Evolutionary conservation across 164 flowering plant genomes (phyloP), one percentile per base, ranked within the genome.

Genomic region (Tetrastigma voinierianum): DNA sequence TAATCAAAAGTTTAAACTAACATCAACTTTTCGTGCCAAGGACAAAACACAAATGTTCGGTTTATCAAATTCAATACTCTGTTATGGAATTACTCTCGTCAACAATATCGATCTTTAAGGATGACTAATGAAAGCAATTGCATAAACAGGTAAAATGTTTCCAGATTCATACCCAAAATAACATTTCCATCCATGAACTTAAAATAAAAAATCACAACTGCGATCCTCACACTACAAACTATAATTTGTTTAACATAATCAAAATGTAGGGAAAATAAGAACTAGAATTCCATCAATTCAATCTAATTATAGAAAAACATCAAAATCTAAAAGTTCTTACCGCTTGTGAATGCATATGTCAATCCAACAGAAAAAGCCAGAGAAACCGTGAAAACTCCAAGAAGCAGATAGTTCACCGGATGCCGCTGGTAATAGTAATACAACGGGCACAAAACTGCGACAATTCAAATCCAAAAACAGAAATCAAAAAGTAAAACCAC

Each of bases 391-490:
- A 87, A 89, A 66, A 87, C 9, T 14, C 70, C 82, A 32, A 89
- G 90, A 2, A 89, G 80, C 5, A 87, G 8, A 43, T 74, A 81
- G 59, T 89, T 89, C 67, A 87, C 72, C 16, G 94, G 91, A 71
- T 85, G 90, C 54, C 61, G 67, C 81, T 84, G 82, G 68, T 81
- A 81, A 59, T 81, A 89, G 69, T 70, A 80, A 51, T 78, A 81
- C 77, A 89, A 70, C 61, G 88, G 88, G 25, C 78, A 81, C 72
- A 87, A 15, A 19, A 71, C 95, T 89, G 85, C 79, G 74, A 17
- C 46, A 72, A 8, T n/a, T 12, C 53, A 46, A 23, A 0, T 32
- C 40, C 9, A 48, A 59, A 56, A 32, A 55, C 6, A 18, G 0
- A 32, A 60, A 24, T 15, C 3, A 54, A 61, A 43, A 60, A 1